A percentile compares a stretch with the other conserved stretches of the same genome.
Conservation (phyloP, 352 stramenopile species). For the Globisporangium okanoganense region DNA sequence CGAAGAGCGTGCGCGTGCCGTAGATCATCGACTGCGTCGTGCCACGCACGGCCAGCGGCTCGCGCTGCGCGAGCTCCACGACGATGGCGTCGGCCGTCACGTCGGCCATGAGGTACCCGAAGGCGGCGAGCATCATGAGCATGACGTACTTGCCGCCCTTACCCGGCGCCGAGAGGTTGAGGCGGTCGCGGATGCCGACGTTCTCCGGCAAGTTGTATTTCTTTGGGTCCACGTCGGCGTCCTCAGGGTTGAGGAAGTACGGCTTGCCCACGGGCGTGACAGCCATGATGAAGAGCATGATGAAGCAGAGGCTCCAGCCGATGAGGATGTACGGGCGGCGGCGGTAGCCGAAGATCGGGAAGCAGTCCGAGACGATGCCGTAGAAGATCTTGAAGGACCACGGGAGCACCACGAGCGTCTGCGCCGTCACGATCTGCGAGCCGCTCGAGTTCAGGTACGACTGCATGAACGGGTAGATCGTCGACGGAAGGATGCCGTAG, state of each 20-base stretch:
- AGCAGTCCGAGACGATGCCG: conserved; percentile 34
- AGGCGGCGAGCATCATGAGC: conserved; percentile 48
- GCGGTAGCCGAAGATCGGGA: conserved; percentile 24
- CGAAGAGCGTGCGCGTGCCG: conserved; percentile 35
- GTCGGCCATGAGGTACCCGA: conserved; percentile 51
- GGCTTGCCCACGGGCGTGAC: conserved; percentile 33
- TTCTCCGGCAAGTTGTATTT: conserved; percentile 16
- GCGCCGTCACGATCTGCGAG: conserved; percentile 40
- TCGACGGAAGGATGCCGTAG: conserved; percentile 24
- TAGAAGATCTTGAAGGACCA: conserved; percentile 67
- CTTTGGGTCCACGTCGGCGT: conserved; percentile 20
- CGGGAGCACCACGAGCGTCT: conserved; percentile 37
- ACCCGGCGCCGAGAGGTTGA: conserved; percentile 34
- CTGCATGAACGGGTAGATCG: conserved; percentile 49
- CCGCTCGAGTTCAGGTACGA: conserved; percentile 52
- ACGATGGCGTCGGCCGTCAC: conserved; percentile 48
- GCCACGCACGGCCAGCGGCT: conserved; percentile 42
- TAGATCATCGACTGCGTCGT: conserved; percentile 58
- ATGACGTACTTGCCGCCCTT: conserved; percentile 43
- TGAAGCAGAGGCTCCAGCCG: not conserved
- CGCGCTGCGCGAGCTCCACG: conserved; percentile 54
- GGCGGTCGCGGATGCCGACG: conserved; percentile 18
- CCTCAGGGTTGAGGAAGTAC: conserved; percentile 42
- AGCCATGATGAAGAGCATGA: conserved; percentile 46
- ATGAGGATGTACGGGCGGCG: not conserved